Conservation (phyloP, 2,329 filamentous ascomycete genomes). For the Podosphaera leucotricha region DNA sequence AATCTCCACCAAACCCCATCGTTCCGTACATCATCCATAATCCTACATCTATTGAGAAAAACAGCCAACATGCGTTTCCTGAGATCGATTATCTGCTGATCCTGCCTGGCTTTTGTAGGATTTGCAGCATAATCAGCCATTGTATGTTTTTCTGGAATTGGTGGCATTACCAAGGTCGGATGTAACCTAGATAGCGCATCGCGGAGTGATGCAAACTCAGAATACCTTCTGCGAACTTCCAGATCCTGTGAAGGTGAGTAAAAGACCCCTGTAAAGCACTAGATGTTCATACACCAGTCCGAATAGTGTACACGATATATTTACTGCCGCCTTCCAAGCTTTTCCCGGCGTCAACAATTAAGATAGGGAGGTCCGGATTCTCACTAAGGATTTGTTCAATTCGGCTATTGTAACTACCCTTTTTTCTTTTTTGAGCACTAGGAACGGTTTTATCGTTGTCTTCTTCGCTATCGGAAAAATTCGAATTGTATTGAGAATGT, state of each 20-base stretch:
- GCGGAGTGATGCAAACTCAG: conserved; percentile 80
- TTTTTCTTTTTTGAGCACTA: conserved; percentile 32
- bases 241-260: conserved; percentile 39
- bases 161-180: conserved; percentile 83
- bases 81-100: conserved; percentile 87
- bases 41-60: conserved; percentile 78
- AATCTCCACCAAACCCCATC: conserved; percentile 98
- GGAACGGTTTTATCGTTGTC: conserved; percentile 23
- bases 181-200: conserved; percentile 77
- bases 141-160: conserved; percentile 95
- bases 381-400: conserved; percentile 97
- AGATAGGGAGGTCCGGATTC: conserved; percentile 67
- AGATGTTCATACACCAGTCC: conserved; percentile 46
- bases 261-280: not conserved
- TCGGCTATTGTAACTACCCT: conserved; percentile 77
- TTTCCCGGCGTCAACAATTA: conserved; percentile 91
- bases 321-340: conserved; percentile 75
- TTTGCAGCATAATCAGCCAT: conserved; percentile 98
- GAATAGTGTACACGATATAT: conserved; percentile 93
- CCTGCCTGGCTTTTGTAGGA: conserved; percentile 92
- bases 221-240: conserved; percentile 85
- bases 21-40: conserved; percentile 75
- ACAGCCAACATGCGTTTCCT: conserved; percentile 93
- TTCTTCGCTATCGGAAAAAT: conserved; percentile 21
- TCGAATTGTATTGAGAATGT: conserved; percentile 9